Evolutionary conservation across 192 early-diverging fungal species (phyloP).

Genomic region (Rhizophagus clarus): DNA sequence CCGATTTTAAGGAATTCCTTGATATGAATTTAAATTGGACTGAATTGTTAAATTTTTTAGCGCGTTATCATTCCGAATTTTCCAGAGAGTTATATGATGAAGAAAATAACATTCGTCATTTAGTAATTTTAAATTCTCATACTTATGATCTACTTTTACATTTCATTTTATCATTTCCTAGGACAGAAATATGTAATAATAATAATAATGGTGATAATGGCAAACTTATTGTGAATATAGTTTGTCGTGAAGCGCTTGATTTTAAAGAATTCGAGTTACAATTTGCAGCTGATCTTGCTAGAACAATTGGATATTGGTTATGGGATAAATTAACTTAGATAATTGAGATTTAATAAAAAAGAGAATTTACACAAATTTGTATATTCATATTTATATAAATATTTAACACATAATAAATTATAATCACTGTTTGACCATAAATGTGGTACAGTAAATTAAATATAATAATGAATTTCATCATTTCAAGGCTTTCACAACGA

Average conservation of each 20-base stretch:
- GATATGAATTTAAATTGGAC: conserved; percentile 43
- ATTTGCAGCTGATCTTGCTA: conserved; percentile 20
- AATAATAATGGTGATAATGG: not conserved
- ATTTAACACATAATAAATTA: too few relatives aligned
- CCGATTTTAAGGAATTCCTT: conserved; percentile 42
- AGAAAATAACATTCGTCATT: conserved; percentile 37
- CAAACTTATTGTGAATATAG: not conserved
- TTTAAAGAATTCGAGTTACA: conserved; percentile 14
- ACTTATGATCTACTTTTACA: conserved; percentile 43
- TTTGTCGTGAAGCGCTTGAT: conserved; percentile 11
- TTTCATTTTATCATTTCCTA: conserved; percentile 32
- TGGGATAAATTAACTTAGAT: conserved; percentile 12
- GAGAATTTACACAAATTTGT: too few relatives aligned
- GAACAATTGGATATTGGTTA: conserved; percentile 28
- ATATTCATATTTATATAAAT: too few relatives aligned
- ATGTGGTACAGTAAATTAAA: too few relatives aligned
- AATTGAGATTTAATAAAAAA: too few relatives aligned
- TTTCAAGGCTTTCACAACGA: too few relatives aligned
- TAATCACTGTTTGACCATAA: too few relatives aligned
- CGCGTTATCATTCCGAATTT: conserved; percentile 34
- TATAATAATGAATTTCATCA: too few relatives aligned
- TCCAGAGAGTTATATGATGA: conserved; percentile 44
- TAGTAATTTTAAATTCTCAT: conserved; percentile 47
- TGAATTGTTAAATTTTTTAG: conserved; percentile 41
- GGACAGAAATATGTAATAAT: not conserved